A percentile compares a stretch with the other conserved stretches of the same genome.
Conservation (phyloP, 2,329 filamentous ascomycete genomes). For the Cytospora piceicola region DNA sequence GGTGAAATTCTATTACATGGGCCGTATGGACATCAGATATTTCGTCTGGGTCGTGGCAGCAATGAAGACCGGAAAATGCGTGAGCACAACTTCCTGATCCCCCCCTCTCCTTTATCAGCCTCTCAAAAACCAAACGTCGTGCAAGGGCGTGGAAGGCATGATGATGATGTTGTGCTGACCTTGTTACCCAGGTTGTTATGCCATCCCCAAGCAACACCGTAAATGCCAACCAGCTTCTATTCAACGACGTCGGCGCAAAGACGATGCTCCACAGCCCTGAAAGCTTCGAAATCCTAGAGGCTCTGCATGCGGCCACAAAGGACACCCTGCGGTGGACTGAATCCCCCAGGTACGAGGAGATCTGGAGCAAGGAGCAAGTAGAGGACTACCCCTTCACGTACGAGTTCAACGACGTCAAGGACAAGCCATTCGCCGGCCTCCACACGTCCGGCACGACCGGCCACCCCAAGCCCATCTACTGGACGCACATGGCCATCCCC, state of each 20-base stretch:
- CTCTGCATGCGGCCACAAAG: slow-evolving; percentile 25
- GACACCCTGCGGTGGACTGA: slow-evolving; percentile 20
- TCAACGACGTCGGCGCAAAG: slow-evolving; percentile 27
- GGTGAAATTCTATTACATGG: slow-evolving; percentile 29
- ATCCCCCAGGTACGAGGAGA: slow-evolving; percentile 18
- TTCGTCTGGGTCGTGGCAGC: slow-evolving; percentile 27
- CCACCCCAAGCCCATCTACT: slow-evolving; percentile 34
- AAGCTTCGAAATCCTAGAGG: slow-evolving; percentile 21
- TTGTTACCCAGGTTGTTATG: slow-evolving; percentile 1
- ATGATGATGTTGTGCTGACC: background rate
- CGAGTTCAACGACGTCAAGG: slow-evolving; percentile 28
- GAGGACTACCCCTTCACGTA: slow-evolving; percentile 24
- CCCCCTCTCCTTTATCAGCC: no score
- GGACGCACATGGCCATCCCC: slow-evolving; percentile 29
- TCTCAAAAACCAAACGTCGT: background rate
- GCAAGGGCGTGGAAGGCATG: no score
- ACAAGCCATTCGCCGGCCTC: slow-evolving; percentile 33
- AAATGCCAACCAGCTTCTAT: slow-evolving; percentile 17
- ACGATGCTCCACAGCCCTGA: slow-evolving; percentile 30
- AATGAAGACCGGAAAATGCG: slow-evolving; percentile 29
- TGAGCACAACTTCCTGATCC: background rate
- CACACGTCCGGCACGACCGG: slow-evolving; percentile 36
- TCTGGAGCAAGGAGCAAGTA: slow-evolving; percentile 23
- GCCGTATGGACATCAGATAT: slow-evolving; percentile 27
- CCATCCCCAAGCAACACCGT: slow-evolving; percentile 24